Evolutionary conservation across 2,329 filamentous ascomycete genomes (phyloP).

Genomic region (Paecilomyces sp.): DNA sequence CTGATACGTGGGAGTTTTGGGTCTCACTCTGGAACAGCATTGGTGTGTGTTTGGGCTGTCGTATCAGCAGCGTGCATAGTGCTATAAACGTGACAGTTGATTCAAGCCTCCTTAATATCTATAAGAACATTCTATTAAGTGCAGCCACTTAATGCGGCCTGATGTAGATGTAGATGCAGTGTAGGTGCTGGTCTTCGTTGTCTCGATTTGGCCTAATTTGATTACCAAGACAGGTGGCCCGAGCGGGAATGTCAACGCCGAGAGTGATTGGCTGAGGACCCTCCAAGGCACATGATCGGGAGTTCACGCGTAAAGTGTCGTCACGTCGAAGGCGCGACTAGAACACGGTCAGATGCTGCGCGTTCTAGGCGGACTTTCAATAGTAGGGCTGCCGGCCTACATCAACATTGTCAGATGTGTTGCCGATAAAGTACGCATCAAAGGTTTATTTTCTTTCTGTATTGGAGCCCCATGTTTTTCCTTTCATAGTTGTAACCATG

Average conservation of each 20-base stretch:
- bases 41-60: background rate
- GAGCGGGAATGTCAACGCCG: background rate
- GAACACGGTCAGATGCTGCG: constrained; percentile 9
- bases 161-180: background rate
- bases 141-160: background rate
- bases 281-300: background rate
- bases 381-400: background rate
- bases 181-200: background rate
- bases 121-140: background rate
- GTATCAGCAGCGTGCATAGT: background rate
- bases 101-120: background rate
- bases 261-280: background rate
- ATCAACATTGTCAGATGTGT: background rate
- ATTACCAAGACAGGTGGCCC: background rate
- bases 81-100: background rate
- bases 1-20: background rate
- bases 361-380: background rate
- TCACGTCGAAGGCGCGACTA: constrained; percentile 12
- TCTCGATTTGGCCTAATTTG: background rate
- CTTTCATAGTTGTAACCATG: constrained; percentile 23
- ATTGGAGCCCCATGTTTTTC: background rate
- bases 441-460: background rate
- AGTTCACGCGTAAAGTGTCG: constrained; percentile 5
- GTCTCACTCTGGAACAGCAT: background rate
- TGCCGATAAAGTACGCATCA: background rate